phyloP scores from a whole-genome alignment of 768 basidiomycete species.

The Termitomyces sp. region DNA sequence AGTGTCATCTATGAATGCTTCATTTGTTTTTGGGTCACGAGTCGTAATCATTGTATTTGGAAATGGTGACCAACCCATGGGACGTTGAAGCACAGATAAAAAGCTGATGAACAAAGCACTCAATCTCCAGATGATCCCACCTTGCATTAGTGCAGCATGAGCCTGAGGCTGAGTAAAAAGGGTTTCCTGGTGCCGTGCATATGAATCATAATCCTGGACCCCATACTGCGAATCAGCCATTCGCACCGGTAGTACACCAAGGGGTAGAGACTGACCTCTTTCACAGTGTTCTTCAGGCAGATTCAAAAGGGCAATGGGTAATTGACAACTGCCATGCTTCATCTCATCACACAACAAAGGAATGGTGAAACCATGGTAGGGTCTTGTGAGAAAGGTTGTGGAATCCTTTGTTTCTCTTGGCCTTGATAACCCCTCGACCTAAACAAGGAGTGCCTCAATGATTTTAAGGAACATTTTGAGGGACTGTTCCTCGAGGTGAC shows the following conservation, averaged over 20 bases:
- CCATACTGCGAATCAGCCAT: background rate
- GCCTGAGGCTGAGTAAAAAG: background rate
- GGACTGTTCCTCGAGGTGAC: conserved; percentile 85
- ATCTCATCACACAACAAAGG: conserved; percentile 88
- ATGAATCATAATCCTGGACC: background rate
- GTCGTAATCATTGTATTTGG: background rate
- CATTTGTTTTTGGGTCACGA: too few relatives aligned
- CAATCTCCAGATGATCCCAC: background rate
- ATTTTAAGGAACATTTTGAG: conserved; percentile 95
- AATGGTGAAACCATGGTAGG: conserved; percentile 96
- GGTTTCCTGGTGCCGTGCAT: background rate
- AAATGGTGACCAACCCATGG: background rate
- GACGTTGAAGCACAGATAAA: background rate
- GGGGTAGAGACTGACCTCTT: background rate
- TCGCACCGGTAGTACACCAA: background rate
- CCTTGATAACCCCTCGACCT: conserved; percentile 86
- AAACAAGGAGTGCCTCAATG: conserved; percentile 92
- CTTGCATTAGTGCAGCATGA: background rate
- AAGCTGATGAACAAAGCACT: background rate
- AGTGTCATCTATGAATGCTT: too few relatives aligned
- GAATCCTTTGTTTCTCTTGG: conserved; percentile 98
- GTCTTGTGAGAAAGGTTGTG: conserved; percentile 95
- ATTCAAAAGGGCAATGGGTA: conserved; percentile 81
- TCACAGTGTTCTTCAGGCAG: too few relatives aligned
- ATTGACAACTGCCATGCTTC: conserved; percentile 82